Base-by-base conservation (phyloP, 1,284 basidiomycete species). In the Ceratobasidium sp. region DNA sequence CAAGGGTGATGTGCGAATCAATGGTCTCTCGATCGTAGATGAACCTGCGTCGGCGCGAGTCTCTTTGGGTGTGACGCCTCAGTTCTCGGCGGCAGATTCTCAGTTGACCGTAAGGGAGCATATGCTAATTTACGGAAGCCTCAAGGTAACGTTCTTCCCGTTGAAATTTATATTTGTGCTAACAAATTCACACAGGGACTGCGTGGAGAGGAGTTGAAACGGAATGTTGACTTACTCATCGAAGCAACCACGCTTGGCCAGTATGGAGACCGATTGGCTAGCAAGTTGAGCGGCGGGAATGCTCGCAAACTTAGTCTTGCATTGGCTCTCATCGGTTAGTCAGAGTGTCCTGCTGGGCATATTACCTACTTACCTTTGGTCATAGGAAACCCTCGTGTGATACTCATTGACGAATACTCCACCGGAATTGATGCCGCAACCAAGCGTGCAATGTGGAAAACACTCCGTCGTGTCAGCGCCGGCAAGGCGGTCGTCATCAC, bases 341-440 rank as follows among this genome's bases (percentile, higher is more conserved):
- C 10, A 1, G n/a, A 22, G 17, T 50, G 3, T 2, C 22, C 10
- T n/a, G 20, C 40, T 29, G 29, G 40, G 20, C 38, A 58, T 69
- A 4, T 31, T 32, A 29, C 43, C 20, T 20, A 25, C 56, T 50
- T 20, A 47, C n/a, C 62, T 60, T 43, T 53, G 4, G 8, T 31
- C 27, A 7, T 71, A 87, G 87, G 90, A 2, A 92, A 93, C 74
- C 89, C 91, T 0, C 80, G 87, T 1, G 90, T 93, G 8, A 79
- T 93, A 2, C 82, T 93, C 43, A 90, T 94, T 50, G 92, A 94
- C 74, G 91, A 93, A 76, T 92, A 92, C 75, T 91, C 88, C 1
- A 91, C 89, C 0, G 92, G 92, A 3, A 87, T 93, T 27, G 92
- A 93, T 76, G 88, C 91, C 2, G 91, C 87, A 78, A 91, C 88